Percentiles rank a stretch among this genome's conserved stretches.
Conservation (phyloP, 164 flowering plant species). For the Annona cherimola region DNA sequence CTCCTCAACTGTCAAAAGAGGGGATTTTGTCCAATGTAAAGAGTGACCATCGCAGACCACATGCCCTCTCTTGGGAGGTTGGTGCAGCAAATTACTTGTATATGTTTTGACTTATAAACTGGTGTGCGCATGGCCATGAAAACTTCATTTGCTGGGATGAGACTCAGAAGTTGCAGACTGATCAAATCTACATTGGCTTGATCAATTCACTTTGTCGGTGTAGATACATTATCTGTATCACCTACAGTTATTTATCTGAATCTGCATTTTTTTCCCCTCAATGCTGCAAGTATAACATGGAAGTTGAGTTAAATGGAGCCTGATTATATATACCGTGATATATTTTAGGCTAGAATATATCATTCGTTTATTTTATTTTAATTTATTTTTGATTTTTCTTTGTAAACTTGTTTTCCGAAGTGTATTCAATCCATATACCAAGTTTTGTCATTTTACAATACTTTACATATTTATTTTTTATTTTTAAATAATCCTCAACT, state of each 20-base stretch:
- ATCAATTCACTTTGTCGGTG: not conserved
- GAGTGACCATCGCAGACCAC: slow-evolving; percentile 81
- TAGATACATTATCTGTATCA: not conserved
- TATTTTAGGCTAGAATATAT: not conserved
- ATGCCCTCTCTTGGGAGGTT: slow-evolving; percentile 99
- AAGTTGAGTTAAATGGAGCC: not conserved
- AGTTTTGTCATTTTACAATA: too few species aligned
- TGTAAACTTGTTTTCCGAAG: too few species aligned
- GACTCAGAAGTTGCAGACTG: not conserved
- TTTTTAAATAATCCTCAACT: too few species aligned
- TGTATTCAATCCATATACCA: too few species aligned
- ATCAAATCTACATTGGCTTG: not conserved
- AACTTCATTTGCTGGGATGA: not conserved
- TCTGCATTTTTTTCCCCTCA: not conserved
- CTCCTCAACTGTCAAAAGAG: slow-evolving; percentile 36
- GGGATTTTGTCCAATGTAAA: slow-evolving; percentile 44
- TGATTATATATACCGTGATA: not conserved
- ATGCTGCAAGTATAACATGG: not conserved
- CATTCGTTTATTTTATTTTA: not conserved
- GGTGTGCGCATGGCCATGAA: not conserved
- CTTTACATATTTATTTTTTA: too few species aligned
- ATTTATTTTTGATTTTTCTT: too few species aligned
- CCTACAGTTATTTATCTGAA: not conserved
- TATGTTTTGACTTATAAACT: not conserved
- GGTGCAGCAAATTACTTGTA: slow-evolving; percentile 13